Evolutionary conservation across 2,329 filamentous ascomycete genomes (phyloP).

Genomic region (Falciphora oryzae): DNA sequence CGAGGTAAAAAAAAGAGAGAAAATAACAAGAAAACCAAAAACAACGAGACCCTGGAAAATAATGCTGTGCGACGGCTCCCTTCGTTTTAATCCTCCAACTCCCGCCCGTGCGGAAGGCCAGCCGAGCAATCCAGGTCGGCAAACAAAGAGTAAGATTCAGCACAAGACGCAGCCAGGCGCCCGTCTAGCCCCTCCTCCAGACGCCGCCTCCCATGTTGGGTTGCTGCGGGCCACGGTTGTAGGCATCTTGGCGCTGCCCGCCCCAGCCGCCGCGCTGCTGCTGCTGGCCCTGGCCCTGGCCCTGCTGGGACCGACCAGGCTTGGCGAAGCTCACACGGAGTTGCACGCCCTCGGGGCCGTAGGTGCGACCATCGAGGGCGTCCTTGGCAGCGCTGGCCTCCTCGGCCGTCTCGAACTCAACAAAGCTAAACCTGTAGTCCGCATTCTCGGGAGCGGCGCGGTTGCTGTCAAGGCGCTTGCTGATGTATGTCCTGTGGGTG

Average conservation of each 20-base stretch:
- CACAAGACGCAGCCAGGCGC: neutral
- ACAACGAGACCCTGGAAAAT: neutral
- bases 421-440: slow-evolving; percentile 59
- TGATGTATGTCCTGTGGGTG: slow-evolving; percentile 25
- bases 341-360: slow-evolving; percentile 5
- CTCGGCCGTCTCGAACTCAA: slow-evolving; percentile 52
- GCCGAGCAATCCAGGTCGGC: neutral
- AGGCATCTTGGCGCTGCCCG: neutral
- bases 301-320: slow-evolving; percentile 4
- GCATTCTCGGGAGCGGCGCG: slow-evolving; percentile 29
- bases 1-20: neutral
- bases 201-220: neutral
- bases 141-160: neutral
- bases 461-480: slow-evolving; percentile 49
- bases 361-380: slow-evolving; percentile 28
- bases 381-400: slow-evolving; percentile 47
- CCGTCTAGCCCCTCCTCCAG: neutral
- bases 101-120: neutral
- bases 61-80: neutral
- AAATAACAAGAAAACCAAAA: neutral
- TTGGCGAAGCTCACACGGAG: slow-evolving; percentile 7
- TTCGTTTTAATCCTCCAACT: neutral
- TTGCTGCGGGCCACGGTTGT: neutral
- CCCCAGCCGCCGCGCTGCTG: slow-evolving; percentile 2
- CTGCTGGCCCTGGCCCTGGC: slow-evolving; percentile 1